These are phyloP conservation scores for Globisporangium canariense DNA, from an alignment of 352 stramenopile genomes.

Conservation along the genomic window DNA sequence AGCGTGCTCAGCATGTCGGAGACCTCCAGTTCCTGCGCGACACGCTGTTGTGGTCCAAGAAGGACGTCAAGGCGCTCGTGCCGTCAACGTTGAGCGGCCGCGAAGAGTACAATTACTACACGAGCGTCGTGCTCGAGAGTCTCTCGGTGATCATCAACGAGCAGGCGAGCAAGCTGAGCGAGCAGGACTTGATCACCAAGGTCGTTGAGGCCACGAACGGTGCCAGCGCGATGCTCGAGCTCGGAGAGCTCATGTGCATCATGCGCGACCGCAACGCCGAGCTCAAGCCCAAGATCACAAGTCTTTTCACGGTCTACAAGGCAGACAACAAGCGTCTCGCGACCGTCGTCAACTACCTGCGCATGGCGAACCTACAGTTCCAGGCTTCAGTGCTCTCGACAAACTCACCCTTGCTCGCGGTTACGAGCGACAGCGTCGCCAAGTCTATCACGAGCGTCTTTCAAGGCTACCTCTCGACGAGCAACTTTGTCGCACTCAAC, in stretches of 20 bases:
- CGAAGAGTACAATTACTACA: constrained; percentile 18
- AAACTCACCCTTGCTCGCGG: neutral
- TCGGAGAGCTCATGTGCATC: constrained; percentile 5
- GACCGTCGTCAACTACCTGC: constrained; percentile 1
- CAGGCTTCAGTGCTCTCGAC: neutral
- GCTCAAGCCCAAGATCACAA: neutral
- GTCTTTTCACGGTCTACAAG: neutral
- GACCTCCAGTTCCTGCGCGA: constrained; percentile 15
- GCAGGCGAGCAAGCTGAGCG: neutral
- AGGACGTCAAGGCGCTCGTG: constrained; percentile 16
- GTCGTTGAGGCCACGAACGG: neutral
- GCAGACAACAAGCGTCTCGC: neutral
- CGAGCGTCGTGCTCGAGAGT: constrained; percentile 17
- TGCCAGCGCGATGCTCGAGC: neutral
- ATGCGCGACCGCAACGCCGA: constrained; percentile 1
- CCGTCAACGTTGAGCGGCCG: constrained; percentile 2
- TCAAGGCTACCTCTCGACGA: neutral
- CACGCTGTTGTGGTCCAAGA: constrained; percentile 9
- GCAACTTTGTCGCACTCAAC: neutral
- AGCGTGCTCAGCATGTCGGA: neutral
- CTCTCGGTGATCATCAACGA: constrained; percentile 1
- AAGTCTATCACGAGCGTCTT: neutral
- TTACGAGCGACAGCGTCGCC: neutral
- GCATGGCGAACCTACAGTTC: neutral
- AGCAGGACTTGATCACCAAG: neutral